These are phyloP conservation scores for Diophrys appendiculata DNA, from an alignment of 73 alveolate species.

Conservation along the genomic window DNA sequence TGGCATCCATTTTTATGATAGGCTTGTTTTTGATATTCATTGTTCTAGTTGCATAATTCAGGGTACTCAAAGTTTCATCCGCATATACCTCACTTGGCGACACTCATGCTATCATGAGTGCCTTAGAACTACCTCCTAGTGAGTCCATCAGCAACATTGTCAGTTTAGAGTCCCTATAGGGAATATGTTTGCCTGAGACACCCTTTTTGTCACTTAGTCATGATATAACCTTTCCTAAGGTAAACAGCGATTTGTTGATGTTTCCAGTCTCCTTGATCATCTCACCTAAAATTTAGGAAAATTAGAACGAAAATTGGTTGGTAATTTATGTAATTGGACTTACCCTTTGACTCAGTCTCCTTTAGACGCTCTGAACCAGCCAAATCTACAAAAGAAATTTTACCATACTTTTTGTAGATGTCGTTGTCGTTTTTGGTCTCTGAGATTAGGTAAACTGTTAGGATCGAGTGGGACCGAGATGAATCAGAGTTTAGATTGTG, in stretches of 20 bases:
- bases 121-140: slow-evolving; percentile 76
- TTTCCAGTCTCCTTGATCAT: slow-evolving; percentile 72
- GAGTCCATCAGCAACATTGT: slow-evolving; percentile 82
- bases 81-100: slow-evolving; percentile 73
- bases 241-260: slow-evolving; percentile 84
- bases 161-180: slow-evolving; percentile 81
- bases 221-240: slow-evolving; percentile 83
- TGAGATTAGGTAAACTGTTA: slow-evolving; percentile 88
- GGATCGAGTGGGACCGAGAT: slow-evolving; percentile 88
- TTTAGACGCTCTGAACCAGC: slow-evolving; percentile 86
- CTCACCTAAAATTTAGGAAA: too few species aligned
- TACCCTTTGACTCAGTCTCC: slow-evolving; percentile 63
- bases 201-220: slow-evolving; percentile 78
- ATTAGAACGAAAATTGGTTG: too few species aligned
- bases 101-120: slow-evolving; percentile 83
- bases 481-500: slow-evolving; percentile 94
- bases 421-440: slow-evolving; percentile 73
- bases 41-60: slow-evolving; percentile 82
- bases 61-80: slow-evolving; percentile 80
- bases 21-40: slow-evolving; percentile 95
- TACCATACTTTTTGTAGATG: slow-evolving; percentile 74
- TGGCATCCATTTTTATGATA: slow-evolving; percentile 89
- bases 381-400: slow-evolving; percentile 80
- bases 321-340: too few species aligned
- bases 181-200: slow-evolving; percentile 72